Evolutionary conservation across 139 green algal species (phyloP), one percentile per base, ranked within the genome.

Genomic region (Tetradesmus obliquus): DNA sequence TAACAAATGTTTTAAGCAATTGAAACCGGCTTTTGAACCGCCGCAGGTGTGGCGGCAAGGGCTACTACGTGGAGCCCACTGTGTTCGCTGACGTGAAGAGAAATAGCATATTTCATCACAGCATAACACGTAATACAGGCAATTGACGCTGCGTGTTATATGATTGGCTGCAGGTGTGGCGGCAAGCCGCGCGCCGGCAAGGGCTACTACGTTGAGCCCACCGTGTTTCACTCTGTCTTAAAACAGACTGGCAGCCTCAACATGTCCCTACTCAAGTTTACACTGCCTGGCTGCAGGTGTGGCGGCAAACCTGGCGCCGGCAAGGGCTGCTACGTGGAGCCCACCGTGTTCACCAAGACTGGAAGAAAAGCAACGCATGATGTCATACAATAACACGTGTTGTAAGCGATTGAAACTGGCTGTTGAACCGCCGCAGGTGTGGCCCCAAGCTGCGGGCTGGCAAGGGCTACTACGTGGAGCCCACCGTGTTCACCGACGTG

Each of bases 191-290:
- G 19, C 4, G 95, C 95, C 71, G 45, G 87, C 19, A 93, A 93
- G 82, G 96, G 96, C 4, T 98, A 96, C 93, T 97, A 93, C 86
- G 58, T 97, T 6, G 92, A 97, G 94, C 96, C 96, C 72, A 97
- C 96, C 19, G 96, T 97, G 84, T 97, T 97, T n/a, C n/a, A n/a
- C n/a, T n/a, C n/a, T n/a, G n/a, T n/a, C n/a, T n/a, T n/a, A n/a
- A n/a, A n/a, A n/a, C n/a, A n/a, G n/a, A n/a, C n/a, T n/a, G n/a
- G n/a, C n/a, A n/a, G n/a, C n/a, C n/a, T n/a, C n/a, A n/a, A n/a
- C n/a, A n/a, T n/a, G n/a, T n/a, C n/a, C n/a, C n/a, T n/a, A n/a
- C n/a, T n/a, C n/a, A n/a, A n/a, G n/a, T n/a, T n/a, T n/a, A n/a
- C n/a, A n/a, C n/a, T n/a, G n/a, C n/a, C 76, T 82, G 76, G 7